Evolutionary conservation across 768 basidiomycete species (phyloP), one percentile per base, ranked within the genome.

Genomic region (Boletus rufocinnamomeus): DNA sequence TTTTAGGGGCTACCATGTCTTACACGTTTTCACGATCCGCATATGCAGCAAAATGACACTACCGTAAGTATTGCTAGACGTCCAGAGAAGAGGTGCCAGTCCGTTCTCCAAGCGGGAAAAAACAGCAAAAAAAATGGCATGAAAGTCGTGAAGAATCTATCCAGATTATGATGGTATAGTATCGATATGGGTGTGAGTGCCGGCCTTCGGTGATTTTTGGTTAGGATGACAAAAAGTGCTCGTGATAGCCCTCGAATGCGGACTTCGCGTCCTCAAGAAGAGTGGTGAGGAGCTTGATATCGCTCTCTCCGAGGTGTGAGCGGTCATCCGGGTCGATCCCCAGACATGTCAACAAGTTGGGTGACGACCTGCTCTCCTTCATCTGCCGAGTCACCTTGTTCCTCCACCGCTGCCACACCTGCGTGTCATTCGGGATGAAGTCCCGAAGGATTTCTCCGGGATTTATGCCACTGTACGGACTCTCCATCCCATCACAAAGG

Each of bases 361-460:
- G 11, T 13, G 32, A 9, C 25, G 14, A 34, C 10, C 8, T 16
- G 1, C 38, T n/a, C 17, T 52, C 61, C 45, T 64, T 60, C 53
- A 69, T 62, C 55, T 69, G 60, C 25, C 3, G 54, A 48, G 40
- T 21, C 32, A 69, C 67, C 54, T 64, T 71, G 17, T 57, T 58
- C 48, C 65, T 68, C 70, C 69, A 69, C 30, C 47, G 60, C 28
- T 53, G 50, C 68, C 68, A 69, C 46, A 69, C 70, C 32, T 41
- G 43, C 0, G 69, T 69, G 16, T 70, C 54, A 11, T 69, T 69
- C 7, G 66, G 59, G 28, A 69, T 56, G 35, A 70, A 67, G 52
- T 60, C 46, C 16, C 40, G 60, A 28, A 69, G 56, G n/a, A 72
- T 61, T 4, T 54, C 57, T 41, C 9, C 47, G 6, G 63, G 65